phyloP scores from a whole-genome alignment of 176 grass and related monocot species.

The Ensete glaucum region DNA sequence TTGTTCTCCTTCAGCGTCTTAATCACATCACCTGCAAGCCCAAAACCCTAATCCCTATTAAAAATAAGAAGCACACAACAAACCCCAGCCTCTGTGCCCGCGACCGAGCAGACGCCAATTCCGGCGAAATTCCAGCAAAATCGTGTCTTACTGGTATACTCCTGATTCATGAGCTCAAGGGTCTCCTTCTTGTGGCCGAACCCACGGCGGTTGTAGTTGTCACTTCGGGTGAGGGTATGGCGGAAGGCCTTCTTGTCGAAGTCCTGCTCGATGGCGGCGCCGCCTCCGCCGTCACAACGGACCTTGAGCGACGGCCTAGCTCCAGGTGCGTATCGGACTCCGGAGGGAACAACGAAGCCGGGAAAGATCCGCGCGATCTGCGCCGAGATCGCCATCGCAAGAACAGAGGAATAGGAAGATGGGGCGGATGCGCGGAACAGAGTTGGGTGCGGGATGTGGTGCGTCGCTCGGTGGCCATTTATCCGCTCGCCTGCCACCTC shows the following conservation, averaged over 20 bases:
- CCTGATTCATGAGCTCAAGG: slow-evolving; percentile 77
- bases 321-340: not conserved
- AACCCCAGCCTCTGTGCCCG: not conserved
- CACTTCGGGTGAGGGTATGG: slow-evolving; percentile 89
- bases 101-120: too few species aligned
- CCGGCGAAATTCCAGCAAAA: not conserved
- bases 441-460: too few species aligned
- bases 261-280: slow-evolving; percentile 43
- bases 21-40: slow-evolving; percentile 57
- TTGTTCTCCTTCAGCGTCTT: slow-evolving; percentile 91
- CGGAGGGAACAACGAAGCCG: not conserved
- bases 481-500: not conserved
- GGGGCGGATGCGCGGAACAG: not conserved
- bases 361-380: not conserved
- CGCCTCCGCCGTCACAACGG: slow-evolving; percentile 43
- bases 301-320: slow-evolving; percentile 25
- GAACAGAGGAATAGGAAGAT: not conserved
- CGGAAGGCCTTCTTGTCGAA: slow-evolving; percentile 98
- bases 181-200: slow-evolving; percentile 99
- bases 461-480: not conserved
- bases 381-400: slow-evolving; percentile 2
- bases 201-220: slow-evolving; percentile 86
- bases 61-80: too few species aligned
- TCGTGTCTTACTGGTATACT: slow-evolving; percentile 70
- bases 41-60: not conserved